A percentile compares a stretch with the other conserved stretches of the same genome.
Evolutionary conservation across 202 grass and related monocot species (phyloP).

Genomic region (Alloteropsis angusta): DNA sequence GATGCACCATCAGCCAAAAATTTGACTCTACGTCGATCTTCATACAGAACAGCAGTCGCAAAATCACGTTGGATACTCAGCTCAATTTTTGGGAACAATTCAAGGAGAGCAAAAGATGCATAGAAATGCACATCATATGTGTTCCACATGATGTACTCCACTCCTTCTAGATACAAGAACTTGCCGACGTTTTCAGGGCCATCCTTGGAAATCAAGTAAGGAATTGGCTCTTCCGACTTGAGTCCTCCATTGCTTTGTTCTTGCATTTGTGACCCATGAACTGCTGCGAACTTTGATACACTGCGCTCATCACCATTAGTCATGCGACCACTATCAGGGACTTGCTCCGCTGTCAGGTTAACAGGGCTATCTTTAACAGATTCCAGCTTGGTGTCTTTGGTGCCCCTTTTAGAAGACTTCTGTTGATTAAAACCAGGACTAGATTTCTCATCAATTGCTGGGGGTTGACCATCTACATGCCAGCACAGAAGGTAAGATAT

Average conservation of each 20-base stretch:
- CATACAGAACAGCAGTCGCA: conserved; percentile 76
- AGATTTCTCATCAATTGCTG: conserved; percentile 46
- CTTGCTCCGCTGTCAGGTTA: conserved; percentile 29
- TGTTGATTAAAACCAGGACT: conserved; percentile 33
- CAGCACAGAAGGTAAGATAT: conserved; percentile 4
- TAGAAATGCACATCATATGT: conserved; percentile 99
- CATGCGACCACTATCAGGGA: conserved; percentile 21
- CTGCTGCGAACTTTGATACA: conserved; percentile 28
- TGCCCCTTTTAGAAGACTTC: conserved; percentile 45
- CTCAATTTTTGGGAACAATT: conserved; percentile 97
- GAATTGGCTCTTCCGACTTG: conserved; percentile 29
- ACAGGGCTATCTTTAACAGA: conserved; percentile 38
- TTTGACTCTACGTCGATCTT: conserved; percentile 73
- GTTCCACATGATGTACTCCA: conserved; percentile 97
- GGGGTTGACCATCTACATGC: conserved; percentile 83
- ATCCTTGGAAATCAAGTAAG: conserved; percentile 40
- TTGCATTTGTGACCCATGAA: conserved; percentile 32
- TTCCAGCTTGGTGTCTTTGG: conserved; percentile 38
- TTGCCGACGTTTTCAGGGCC: conserved; percentile 83
- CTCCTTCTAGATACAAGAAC: conserved; percentile 94
- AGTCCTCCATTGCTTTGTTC: conserved; percentile 24
- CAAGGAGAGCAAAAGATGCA: conserved; percentile 93
- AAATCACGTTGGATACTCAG: conserved; percentile 88
- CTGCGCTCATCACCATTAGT: conserved; percentile 39
- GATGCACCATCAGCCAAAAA: conserved; percentile 78